Base-by-base conservation (phyloP, 176 grass and related monocot genomes). In the Zoysia pacifica region DNA sequence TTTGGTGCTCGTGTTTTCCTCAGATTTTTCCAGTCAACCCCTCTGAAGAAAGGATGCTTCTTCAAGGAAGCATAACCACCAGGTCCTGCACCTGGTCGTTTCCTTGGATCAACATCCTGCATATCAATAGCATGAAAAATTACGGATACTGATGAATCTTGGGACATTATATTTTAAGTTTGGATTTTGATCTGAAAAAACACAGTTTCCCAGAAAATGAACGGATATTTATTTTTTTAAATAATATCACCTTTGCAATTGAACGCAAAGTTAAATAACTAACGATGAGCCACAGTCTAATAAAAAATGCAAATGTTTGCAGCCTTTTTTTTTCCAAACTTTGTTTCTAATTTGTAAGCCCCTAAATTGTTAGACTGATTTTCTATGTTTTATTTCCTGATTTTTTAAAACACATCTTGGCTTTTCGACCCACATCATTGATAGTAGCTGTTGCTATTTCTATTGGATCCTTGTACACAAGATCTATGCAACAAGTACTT, bases 41-140 rank as follows among this genome's bases (percentile, higher is more conserved):
- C 97, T 80, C 88, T 90, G 78, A 99, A 99, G 76, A 99, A 99
- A 88, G 88, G 88, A 86, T 99, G 97, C 16, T 81, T 87, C 67
- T 99, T 99, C 77, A 99, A 86, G 35, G 84, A 75, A 65, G 82
- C 81, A 90, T 96, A 96, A 72, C 93, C 90, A 86, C 91, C 86
- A 69, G 83, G 83, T 48, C 86, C 84, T 70, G 87, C 88, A 85
- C 97, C 97, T 69, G 79, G 90, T 58, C 97, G 85, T 83, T 96
- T 93, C 50, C 51, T 90, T 45, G 92, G 88, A 87, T 99, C 97
- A 70, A 84, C 86, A 84, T 99, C 90, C 97, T 99, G 77, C 68
- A 90, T 69, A 82, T 65, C 42, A 52, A 81, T 79, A 65, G 75
- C 11, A 56, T 37, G 53, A 75, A 75, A 18, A 41, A 54, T 41